Evolutionary conservation across 169 alveolate species (phyloP), one percentile per base, ranked within the genome.

Genomic region (Neospora caninum): DNA sequence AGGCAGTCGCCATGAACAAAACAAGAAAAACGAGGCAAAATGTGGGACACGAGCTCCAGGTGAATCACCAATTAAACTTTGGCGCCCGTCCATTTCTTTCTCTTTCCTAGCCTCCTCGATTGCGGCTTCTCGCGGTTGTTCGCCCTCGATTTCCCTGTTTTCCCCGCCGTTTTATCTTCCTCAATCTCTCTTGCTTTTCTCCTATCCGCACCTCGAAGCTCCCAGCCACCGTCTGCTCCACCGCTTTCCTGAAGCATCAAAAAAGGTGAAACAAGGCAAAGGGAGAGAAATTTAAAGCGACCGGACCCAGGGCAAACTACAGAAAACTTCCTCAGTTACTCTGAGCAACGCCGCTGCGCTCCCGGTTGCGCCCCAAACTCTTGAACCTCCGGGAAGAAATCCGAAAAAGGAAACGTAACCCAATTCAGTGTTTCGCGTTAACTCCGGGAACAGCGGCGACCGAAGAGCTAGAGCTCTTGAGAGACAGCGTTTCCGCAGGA

Each of bases 171-270:
- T 43, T 18, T 42, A 73, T 31, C 7, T 73, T 0, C 36, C 13
- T 25, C 54, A 10, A 2, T 41, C 13, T 39, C 29, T 38, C 38
- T 36, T 29, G 10, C 36, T 7, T 31, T 2, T 41, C 69, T 82
- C 41, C 9, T 18, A 6, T 41, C 89, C 64, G 31, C 38, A 82
- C 89, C 67, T 82, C 89, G 67, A 82, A 82, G 39, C 25, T 82
- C 41, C 64, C 89, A 39, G 89, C 89, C 20, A 82, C 89, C 16
- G 89, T 82, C 39, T 42, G 58, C 67, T 16, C 39, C 38, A 82
- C 64, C 2, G 89, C 89, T 41, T 41, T 18, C 38, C 89, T 82
- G 67, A 13, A 82, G 39, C 0, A 4, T 6, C 69, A 41, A 7
- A 39, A 64, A 18, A 16, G 22, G 31, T 25, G 13, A 38, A 22